phyloP scores from a whole-genome alignment of 768 basidiomycete species.

The Trichaptum fuscoviolaceum region DNA sequence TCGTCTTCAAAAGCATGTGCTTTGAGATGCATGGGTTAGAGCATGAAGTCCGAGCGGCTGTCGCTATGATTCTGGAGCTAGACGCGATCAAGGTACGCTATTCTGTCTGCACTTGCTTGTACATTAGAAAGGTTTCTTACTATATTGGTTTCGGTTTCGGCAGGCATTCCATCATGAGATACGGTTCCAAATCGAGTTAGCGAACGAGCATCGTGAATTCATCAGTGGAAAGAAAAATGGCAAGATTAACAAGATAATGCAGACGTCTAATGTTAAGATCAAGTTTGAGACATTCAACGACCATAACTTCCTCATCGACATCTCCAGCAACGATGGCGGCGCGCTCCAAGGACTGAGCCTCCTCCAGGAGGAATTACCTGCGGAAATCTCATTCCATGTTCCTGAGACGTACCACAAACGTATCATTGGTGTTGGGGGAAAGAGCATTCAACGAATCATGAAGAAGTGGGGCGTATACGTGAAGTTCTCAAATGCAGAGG shows the following conservation, averaged over 20 bases:
- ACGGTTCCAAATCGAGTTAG: constrained; percentile 95
- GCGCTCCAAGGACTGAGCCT: constrained; percentile 84
- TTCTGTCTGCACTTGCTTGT: background rate
- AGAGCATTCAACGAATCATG: constrained; percentile 99
- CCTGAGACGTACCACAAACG: constrained; percentile 98
- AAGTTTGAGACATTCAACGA: constrained; percentile 99
- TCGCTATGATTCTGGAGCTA: constrained; percentile 82
- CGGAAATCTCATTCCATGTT: constrained; percentile 97
- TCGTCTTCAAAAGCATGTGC: constrained; percentile 95
- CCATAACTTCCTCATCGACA: constrained; percentile 90
- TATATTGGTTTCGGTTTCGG: background rate
- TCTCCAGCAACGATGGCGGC: constrained; percentile 78
- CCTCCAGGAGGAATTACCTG: constrained; percentile 95
- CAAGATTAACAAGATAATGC: constrained; percentile 99
- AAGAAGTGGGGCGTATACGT: constrained; percentile 99
- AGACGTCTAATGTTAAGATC: constrained; percentile 94
- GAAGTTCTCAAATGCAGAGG: constrained; percentile 97
- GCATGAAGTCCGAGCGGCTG: constrained; percentile 81
- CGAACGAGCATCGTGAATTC: constrained; percentile 97
- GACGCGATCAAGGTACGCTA: constrained; percentile 80
- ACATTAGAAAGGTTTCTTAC: background rate
- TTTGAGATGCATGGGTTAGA: constrained; percentile 97
- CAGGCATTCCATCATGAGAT: constrained; percentile 96
- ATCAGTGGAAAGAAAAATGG: constrained; percentile 99
- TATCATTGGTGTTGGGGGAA: constrained; percentile 96